Evolutionary conservation across 495 filamentous ascomycete genomes (phyloP), one percentile per base, ranked within the genome.

Genomic region (Podospora appendiculata): DNA sequence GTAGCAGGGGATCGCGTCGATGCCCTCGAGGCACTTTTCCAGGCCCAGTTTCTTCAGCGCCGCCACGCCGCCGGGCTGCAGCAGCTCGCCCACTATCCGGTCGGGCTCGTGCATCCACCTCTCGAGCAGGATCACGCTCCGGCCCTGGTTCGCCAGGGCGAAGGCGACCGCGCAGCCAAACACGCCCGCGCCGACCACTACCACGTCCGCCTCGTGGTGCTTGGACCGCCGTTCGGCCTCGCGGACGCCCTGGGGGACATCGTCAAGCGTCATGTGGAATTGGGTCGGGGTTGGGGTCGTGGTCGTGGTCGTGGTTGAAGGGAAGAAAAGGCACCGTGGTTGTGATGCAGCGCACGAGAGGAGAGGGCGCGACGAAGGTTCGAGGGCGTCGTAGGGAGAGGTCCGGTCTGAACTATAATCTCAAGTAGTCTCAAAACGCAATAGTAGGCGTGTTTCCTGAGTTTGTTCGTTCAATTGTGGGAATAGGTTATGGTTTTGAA

Each of bases 81-180:
- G 71, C 53, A 98, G 70, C 73, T 98, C 93, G 50, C 93, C 93
- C 17, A 98, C 91, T 60, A 98, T 98, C 50, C 93, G 84, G 73
- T 97, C 89, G 11, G 93, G 93, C 72, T 96, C 88, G 70, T 92
- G 90, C 66, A 96, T 73, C 68, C 85, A 92, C 56, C 77, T 76
- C 70, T 98, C 93, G 17, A 98, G 79, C 46, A 98, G 72, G n/a
- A 95, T 79, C 13, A 98, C 90, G 63, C 85, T 92, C 36, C 93
- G 83, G 11, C 90, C 90, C 67, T 97, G 94, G 43, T 80, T 80
- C 11, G 83, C 84, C 38, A 92, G 79, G 32, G 90, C 85, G 44
- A 87, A 80, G 6, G 94, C 83, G n/a, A 90, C 72, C 7, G 93
- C 89, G 65, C 89, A 94, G 16, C 93, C 93, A 41, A 95, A 77